Evolutionary conservation across 495 filamentous ascomycete genomes (phyloP).

Genomic region (Aspergillus nidulans): DNA sequence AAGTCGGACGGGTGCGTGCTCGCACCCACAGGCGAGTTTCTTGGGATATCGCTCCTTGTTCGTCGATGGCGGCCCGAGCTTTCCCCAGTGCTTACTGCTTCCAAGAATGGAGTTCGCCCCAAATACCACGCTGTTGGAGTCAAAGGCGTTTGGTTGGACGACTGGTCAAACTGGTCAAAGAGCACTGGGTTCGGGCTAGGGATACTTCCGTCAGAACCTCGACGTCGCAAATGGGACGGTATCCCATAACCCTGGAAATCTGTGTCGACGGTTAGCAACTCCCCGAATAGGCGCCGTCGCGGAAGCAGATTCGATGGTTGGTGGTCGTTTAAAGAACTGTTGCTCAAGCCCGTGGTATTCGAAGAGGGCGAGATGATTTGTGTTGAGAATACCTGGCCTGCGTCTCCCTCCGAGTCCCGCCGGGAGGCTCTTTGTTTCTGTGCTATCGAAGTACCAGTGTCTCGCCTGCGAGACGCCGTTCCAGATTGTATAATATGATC

Average conservation of each 20-base stretch:
- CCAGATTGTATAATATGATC: slow-evolving; percentile 24
- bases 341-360: background rate
- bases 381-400: slow-evolving; percentile 2
- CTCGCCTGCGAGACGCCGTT: slow-evolving; percentile 26
- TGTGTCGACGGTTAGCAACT: slow-evolving; percentile 40
- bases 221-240: slow-evolving; percentile 35
- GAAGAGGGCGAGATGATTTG: slow-evolving; percentile 2
- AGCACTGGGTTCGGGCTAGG: slow-evolving; percentile 49
- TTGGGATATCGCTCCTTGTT: slow-evolving; percentile 42
- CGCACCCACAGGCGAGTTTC: slow-evolving; percentile 19
- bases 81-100: slow-evolving; percentile 38
- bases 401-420: slow-evolving; percentile 12
- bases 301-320: slow-evolving; percentile 16
- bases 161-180: slow-evolving; percentile 37
- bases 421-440: slow-evolving; percentile 3
- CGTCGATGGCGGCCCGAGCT: slow-evolving; percentile 39
- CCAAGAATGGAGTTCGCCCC: slow-evolving; percentile 43
- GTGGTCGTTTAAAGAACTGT: slow-evolving; percentile 1
- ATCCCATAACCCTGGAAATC: slow-evolving; percentile 39
- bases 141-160: slow-evolving; percentile 37
- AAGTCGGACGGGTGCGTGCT: slow-evolving; percentile 28
- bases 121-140: slow-evolving; percentile 57
- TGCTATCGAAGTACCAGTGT: slow-evolving; percentile 19
- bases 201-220: slow-evolving; percentile 53
- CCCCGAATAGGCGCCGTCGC: slow-evolving; percentile 49